phyloP scores from a whole-genome alignment of 768 basidiomycete species.

The Symmetrospora coprosmae region DNA sequence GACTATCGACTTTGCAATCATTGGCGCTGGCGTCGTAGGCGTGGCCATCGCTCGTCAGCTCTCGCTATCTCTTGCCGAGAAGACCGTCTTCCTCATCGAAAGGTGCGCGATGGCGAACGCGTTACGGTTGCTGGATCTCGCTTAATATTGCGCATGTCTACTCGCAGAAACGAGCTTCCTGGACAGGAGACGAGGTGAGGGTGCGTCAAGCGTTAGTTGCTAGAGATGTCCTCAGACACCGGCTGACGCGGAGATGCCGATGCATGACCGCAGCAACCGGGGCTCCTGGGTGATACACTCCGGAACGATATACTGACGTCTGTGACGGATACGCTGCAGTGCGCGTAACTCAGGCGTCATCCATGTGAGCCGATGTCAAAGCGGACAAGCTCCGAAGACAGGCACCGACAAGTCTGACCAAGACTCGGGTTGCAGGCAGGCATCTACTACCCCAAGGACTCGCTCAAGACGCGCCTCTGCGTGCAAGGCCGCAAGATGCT shows the following conservation, averaged over 20 bases:
- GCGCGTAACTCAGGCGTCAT: conserved; percentile 82
- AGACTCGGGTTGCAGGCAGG: conserved; percentile 16
- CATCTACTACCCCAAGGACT: conserved; percentile 44
- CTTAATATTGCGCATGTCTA: neutral
- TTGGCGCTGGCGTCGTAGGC: conserved; percentile 70
- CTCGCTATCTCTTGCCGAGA: conserved; percentile 48
- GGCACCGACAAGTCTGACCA: too few relatives aligned
- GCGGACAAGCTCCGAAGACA: too few relatives aligned
- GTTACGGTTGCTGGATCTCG: neutral
- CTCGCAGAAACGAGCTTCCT: conserved; percentile 37
- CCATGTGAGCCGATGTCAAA: conserved; percentile 77
- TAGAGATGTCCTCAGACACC: neutral
- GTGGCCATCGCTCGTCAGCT: conserved; percentile 70
- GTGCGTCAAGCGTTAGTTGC: neutral
- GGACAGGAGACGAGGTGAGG: conserved; percentile 75
- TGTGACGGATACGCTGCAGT: neutral
- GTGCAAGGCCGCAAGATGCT: conserved; percentile 70
- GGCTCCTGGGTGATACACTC: conserved; percentile 45
- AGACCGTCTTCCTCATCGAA: conserved; percentile 69
- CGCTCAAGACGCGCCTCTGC: conserved; percentile 73
- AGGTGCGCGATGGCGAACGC: conserved; percentile 42
- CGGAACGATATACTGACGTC: too few relatives aligned
- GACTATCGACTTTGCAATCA: conserved; percentile 64
- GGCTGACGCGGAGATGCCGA: neutral
- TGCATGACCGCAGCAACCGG: neutral